Evolutionary conservation across 2,329 filamentous ascomycete genomes (phyloP).

Genomic region (Calonectria pauciramosa): DNA sequence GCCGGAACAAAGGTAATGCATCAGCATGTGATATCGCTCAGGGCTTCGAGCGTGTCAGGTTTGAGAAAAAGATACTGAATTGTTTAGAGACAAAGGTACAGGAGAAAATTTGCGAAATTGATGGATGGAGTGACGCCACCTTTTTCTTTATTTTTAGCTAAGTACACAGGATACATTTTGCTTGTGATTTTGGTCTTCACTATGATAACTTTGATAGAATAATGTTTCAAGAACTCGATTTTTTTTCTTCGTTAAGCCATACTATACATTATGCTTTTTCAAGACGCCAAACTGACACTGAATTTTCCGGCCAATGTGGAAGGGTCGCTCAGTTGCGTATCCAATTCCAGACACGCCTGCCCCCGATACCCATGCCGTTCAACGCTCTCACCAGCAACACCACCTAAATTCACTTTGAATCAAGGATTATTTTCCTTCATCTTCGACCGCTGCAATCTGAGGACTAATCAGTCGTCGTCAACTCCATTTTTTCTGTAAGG

Average conservation of each 20-base stretch:
- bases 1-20: neutral
- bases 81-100: neutral
- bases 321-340: neutral
- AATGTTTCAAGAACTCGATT: neutral
- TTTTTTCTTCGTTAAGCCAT: neutral
- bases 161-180: neutral
- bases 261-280: slow-evolving; percentile 21
- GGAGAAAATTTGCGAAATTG: neutral
- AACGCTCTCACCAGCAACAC: neutral
- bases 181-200: neutral
- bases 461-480: slow-evolving; percentile 20
- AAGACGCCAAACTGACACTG: neutral
- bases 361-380: neutral
- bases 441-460: slow-evolving; percentile 15
- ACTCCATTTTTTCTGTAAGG: slow-evolving; percentile 20
- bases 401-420: neutral
- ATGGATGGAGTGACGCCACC: neutral
- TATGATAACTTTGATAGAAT: neutral
- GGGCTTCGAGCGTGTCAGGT: neutral
- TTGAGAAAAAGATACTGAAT: neutral
- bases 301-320: neutral
- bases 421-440: slow-evolving; percentile 10
- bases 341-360: neutral
- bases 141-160: neutral
- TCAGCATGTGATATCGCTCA: neutral